These are phyloP conservation scores for Fraxinus velutina DNA, from an alignment of 305 asterid species.

Conservation along the genomic window DNA sequence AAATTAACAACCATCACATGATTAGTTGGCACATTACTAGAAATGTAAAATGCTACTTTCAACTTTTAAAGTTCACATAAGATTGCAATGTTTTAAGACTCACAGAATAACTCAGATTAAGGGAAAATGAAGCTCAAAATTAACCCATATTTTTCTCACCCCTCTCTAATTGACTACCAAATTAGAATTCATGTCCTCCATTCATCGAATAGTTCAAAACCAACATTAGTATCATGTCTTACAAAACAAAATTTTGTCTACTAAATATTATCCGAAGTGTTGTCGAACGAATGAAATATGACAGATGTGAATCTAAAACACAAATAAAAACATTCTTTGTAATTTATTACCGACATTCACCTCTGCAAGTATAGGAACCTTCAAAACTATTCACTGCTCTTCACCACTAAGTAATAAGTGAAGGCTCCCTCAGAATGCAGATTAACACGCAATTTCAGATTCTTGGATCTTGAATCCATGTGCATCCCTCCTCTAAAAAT, in stretches of 20 bases:
- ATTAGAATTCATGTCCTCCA: not conserved
- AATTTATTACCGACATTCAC: not conserved
- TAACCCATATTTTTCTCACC: not conserved
- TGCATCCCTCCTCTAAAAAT: slow-evolving; percentile 11
- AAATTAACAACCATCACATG: not conserved
- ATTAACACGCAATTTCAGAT: not conserved
- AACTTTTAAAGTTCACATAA: not conserved
- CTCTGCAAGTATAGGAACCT: not conserved
- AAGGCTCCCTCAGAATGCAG: not conserved
- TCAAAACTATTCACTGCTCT: slow-evolving; percentile 3
- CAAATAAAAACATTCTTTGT: not conserved
- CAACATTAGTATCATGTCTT: not conserved
- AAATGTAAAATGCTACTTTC: not conserved
- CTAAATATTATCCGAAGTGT: not conserved
- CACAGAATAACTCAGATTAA: not conserved
- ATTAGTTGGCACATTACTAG: not conserved
- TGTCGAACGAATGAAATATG: not conserved
- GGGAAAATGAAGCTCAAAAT: not conserved
- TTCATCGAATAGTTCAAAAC: not conserved
- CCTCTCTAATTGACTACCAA: not conserved
- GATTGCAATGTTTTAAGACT: not conserved
- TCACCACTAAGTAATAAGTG: not conserved
- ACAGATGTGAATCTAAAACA: not conserved
- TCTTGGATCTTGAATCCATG: not conserved
- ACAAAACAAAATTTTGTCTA: not conserved